Evolutionary conservation across 805 yeast species (phyloP).

Genomic region (Kodamaea hsintzibuensis): DNA sequence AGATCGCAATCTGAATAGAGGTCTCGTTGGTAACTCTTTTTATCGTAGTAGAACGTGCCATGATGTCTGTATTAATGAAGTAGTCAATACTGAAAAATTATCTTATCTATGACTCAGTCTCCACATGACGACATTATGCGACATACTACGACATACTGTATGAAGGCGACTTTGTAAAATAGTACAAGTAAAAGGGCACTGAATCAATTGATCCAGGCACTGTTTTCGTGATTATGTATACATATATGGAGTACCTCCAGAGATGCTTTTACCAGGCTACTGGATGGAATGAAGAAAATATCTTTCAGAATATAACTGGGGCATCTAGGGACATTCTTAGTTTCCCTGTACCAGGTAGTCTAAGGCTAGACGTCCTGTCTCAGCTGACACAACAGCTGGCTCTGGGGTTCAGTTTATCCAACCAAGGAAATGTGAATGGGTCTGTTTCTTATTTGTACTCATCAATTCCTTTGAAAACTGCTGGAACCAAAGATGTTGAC

Average conservation of each 20-base stretch:
- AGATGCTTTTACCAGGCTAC: conserved; percentile 68
- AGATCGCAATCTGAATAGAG: conserved; percentile 80
- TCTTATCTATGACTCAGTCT: conserved; percentile 4
- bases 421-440: conserved; percentile 67
- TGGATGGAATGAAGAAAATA: conserved; percentile 77
- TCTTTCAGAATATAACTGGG: conserved; percentile 73
- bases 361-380: conserved; percentile 65
- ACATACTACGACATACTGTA: background rate
- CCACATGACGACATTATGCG: background rate
- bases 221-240: conserved; percentile 50
- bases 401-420: conserved; percentile 69
- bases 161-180: background rate
- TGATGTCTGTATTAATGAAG: background rate
- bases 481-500: conserved; percentile 51
- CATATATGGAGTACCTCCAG: conserved; percentile 85
- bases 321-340: conserved; percentile 70
- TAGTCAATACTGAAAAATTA: background rate
- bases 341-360: conserved; percentile 70
- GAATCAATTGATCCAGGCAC: background rate
- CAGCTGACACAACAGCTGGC: conserved; percentile 69
- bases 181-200: background rate
- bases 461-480: conserved; percentile 55
- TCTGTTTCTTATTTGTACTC: conserved; percentile 81
- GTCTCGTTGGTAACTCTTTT: conserved; percentile 88
- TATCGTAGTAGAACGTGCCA: conserved; percentile 43